phyloP scores from a whole-genome alignment of 176 grass and related monocot species.

The Saccharum spontaneum region DNA sequence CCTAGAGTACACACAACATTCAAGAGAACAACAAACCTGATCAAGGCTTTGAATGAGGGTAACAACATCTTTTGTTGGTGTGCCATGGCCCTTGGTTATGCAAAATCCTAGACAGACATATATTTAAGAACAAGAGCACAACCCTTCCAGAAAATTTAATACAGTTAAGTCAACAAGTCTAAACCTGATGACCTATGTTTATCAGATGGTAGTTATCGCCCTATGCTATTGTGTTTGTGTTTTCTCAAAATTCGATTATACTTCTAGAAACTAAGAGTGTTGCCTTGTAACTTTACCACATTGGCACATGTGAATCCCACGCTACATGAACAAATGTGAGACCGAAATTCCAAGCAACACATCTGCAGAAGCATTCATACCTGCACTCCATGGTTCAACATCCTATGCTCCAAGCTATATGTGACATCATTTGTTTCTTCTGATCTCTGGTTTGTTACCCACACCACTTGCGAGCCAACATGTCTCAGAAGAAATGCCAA shows the following conservation, averaged over 20 bases:
- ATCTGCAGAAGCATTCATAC: constrained; percentile 28
- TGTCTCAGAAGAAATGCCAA: constrained; percentile 78
- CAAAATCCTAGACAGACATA: background rate
- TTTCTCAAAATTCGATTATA: background rate
- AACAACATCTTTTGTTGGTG: background rate
- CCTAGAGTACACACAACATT: background rate
- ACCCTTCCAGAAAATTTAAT: background rate
- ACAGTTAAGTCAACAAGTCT: background rate
- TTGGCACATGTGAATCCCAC: background rate
- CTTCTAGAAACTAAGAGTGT: background rate
- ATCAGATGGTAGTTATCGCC: background rate
- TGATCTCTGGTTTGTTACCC: constrained; percentile 85
- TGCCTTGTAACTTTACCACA: background rate
- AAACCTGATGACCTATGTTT: background rate
- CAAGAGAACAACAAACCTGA: background rate
- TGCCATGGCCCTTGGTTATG: background rate
- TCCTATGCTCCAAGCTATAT: constrained; percentile 86
- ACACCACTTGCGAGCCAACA: constrained; percentile 69
- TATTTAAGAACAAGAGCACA: background rate
- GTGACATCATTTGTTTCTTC: constrained; percentile 74
- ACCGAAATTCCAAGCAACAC: background rate
- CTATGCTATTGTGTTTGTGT: background rate
- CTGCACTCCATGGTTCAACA: constrained; percentile 82
- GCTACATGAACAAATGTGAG: background rate
- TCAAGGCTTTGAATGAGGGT: background rate